phyloP scores from a whole-genome alignment of 2,329 filamentous ascomycete genomes.

The Sphaerulina vaccinii region DNA sequence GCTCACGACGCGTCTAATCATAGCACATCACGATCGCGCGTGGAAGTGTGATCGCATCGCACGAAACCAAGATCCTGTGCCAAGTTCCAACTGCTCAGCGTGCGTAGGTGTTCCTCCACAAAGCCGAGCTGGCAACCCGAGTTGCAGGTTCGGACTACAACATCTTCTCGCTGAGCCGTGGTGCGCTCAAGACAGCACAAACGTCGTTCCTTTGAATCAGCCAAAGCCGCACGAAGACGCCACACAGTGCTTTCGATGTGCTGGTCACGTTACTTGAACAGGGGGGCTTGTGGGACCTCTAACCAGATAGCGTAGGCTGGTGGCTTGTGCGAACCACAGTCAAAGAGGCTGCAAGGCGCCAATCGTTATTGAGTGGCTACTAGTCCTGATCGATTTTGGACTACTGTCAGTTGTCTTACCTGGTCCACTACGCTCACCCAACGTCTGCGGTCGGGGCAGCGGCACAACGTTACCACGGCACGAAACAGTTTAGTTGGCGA shows the following conservation, averaged over 20 bases:
- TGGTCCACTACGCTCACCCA: slow-evolving; percentile 8
- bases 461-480: slow-evolving; percentile 17
- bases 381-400: neutral
- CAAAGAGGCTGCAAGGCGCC: slow-evolving; percentile 8
- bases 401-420: slow-evolving; percentile 5
- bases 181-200: neutral
- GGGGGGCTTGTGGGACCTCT: neutral
- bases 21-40: too few relatives aligned
- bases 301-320: neutral
- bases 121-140: too few relatives aligned
- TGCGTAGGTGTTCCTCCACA: neutral
- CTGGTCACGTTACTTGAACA: slow-evolving; percentile 3
- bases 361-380: slow-evolving; percentile 11
- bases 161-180: neutral
- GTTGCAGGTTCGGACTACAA: neutral
- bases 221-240: neutral
- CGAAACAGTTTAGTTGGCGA: slow-evolving; percentile 4
- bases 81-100: neutral
- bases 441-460: slow-evolving; percentile 8
- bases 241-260: neutral
- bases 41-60: too few relatives aligned
- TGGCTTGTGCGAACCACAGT: slow-evolving; percentile 5
- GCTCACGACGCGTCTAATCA: too few relatives aligned
- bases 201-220: neutral
- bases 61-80: neutral